Evolutionary conservation across 495 filamentous ascomycete genomes (phyloP).

Genomic region (Zalerion maritima): DNA sequence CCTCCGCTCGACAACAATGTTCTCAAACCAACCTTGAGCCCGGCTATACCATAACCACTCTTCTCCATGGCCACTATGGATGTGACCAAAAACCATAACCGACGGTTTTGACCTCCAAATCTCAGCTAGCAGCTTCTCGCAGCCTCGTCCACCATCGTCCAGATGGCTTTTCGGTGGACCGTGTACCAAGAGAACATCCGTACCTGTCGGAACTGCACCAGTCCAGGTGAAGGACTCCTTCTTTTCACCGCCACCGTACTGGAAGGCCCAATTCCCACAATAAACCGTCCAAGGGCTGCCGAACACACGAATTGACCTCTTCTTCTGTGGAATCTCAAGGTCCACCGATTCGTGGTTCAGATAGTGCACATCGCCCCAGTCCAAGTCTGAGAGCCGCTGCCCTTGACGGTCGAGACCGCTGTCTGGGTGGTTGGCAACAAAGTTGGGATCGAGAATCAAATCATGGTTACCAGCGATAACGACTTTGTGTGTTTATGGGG

Average conservation of each 20-base stretch:
- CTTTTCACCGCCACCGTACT: neutral
- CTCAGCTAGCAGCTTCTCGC: slow-evolving; percentile 44
- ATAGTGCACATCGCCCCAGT: slow-evolving; percentile 24
- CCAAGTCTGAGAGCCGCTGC: too few species aligned
- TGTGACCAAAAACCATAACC: slow-evolving; percentile 57
- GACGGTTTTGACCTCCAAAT: slow-evolving; percentile 45
- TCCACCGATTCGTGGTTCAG: slow-evolving; percentile 18
- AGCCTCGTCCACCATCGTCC: slow-evolving; percentile 47
- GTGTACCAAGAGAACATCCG: slow-evolving; percentile 58
- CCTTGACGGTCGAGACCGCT: slow-evolving; percentile 10
- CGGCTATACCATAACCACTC: too few species aligned
- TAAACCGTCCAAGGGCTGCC: slow-evolving; percentile 12
- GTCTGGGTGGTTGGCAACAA: slow-evolving; percentile 14
- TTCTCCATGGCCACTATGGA: slow-evolving; percentile 36
- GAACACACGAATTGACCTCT: slow-evolving; percentile 11
- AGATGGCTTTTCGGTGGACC: slow-evolving; percentile 46
- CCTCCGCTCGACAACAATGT: too few species aligned
- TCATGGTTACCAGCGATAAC: slow-evolving; percentile 60
- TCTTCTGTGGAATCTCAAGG: slow-evolving; percentile 16
- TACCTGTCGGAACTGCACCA: slow-evolving; percentile 35
- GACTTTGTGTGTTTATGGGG: slow-evolving; percentile 51
- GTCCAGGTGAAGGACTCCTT: too few species aligned
- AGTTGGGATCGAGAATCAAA: slow-evolving; percentile 44
- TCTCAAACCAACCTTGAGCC: too few species aligned
- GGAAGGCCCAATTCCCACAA: neutral